Conservation (phyloP, 192 early-diverging fungal genomes). For the Coemansia sp. region DNA sequence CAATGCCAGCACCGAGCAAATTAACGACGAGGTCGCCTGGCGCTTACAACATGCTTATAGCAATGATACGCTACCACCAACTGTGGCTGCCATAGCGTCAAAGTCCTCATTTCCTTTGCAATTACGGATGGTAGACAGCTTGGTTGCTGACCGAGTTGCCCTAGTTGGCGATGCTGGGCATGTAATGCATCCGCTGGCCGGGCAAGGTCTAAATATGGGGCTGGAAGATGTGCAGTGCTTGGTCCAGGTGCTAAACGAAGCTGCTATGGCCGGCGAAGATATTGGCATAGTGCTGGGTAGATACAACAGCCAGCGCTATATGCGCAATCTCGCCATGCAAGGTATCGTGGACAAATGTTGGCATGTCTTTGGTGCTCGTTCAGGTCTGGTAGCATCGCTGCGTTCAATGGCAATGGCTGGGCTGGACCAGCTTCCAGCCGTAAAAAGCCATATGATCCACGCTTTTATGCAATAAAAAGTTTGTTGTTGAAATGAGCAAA, state of each 20-base stretch:
- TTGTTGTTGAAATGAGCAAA: background rate
- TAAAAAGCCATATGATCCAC: constrained; percentile 57
- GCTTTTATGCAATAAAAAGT: constrained; percentile 16
- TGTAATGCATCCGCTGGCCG: constrained; percentile 92
- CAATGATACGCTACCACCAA: constrained; percentile 54
- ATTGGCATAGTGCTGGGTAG: constrained; percentile 72
- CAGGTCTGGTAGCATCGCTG: constrained; percentile 59
- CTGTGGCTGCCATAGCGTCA: constrained; percentile 60
- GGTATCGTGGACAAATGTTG: constrained; percentile 78
- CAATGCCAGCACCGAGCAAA: constrained; percentile 31
- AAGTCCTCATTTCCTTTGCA: constrained; percentile 81
- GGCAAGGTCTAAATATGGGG: constrained; percentile 95
- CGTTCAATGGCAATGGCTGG: constrained; percentile 73
- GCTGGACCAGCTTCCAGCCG: constrained; percentile 61
- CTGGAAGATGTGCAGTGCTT: constrained; percentile 79
- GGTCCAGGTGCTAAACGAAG: constrained; percentile 60
- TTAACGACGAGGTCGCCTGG: constrained; percentile 71
- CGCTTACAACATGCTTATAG: constrained; percentile 52
- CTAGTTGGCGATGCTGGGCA: constrained; percentile 97
- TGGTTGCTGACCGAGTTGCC: constrained; percentile 74
- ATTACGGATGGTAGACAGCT: constrained; percentile 75
- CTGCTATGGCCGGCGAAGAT: constrained; percentile 72
- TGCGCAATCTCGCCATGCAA: constrained; percentile 81
- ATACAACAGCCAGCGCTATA: constrained; percentile 82
- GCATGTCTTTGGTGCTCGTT: constrained; percentile 69